A percentile compares a stretch with the other conserved stretches of the same genome.
These are phyloP conservation scores for Candida endomychidarum DNA, from an alignment of 805 yeast species.

Conservation along the genomic window DNA sequence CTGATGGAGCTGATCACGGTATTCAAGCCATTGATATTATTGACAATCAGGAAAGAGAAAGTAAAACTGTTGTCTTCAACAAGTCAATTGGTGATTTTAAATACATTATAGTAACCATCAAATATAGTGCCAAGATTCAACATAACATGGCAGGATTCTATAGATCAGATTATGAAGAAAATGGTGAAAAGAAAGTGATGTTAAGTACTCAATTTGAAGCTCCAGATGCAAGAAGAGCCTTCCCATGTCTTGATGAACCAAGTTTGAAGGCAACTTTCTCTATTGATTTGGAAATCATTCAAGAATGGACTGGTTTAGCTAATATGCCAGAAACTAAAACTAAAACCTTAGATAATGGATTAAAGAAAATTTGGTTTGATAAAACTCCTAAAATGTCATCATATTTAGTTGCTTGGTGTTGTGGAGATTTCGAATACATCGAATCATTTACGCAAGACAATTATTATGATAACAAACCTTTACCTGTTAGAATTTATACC, in stretches of 20 bases:
- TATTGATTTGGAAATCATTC: conserved; percentile 38
- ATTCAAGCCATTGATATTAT: conserved; percentile 7
- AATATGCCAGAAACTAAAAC: conserved; percentile 43
- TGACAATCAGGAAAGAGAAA: conserved; percentile 55
- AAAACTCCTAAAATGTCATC: conserved; percentile 57
- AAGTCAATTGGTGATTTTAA: conserved; percentile 22
- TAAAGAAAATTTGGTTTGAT: conserved; percentile 37
- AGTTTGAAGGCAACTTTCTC: conserved; percentile 54
- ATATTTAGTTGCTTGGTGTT: conserved; percentile 58
- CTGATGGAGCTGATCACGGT: conserved; percentile 5
- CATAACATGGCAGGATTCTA: conserved; percentile 60
- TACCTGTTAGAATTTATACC: conserved; percentile 54
- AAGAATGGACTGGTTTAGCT: conserved; percentile 41
- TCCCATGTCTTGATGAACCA: conserved; percentile 61
- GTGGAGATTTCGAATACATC: conserved; percentile 55
- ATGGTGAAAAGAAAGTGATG: conserved; percentile 39
- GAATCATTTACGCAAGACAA: conserved; percentile 43
- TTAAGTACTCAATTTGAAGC: conserved; percentile 59
- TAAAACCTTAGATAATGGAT: conserved; percentile 9
- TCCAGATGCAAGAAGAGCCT: conserved; percentile 57
- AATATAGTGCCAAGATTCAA: conserved; percentile 46
- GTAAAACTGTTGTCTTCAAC: conserved; percentile 58
- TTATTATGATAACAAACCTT: conserved; percentile 37
- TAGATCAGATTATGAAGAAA: conserved; percentile 43
- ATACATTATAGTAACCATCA: conserved; percentile 26